Percentiles rank a stretch among this genome's conserved stretches.
Evolutionary conservation across 768 basidiomycete species (phyloP).

Genomic region (Pleurotus citrinopileatus): DNA sequence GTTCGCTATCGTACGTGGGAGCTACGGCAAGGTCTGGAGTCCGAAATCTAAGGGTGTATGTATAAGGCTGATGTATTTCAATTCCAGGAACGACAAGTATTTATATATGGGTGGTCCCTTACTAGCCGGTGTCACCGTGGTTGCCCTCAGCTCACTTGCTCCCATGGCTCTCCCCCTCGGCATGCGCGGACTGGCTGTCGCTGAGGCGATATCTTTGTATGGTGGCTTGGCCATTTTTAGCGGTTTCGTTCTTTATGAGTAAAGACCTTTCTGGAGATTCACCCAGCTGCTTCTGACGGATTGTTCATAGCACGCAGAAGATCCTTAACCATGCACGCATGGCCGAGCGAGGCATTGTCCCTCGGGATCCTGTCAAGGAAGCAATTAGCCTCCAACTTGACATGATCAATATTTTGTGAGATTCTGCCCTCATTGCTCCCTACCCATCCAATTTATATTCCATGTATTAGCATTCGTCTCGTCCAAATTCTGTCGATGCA

Average conservation of each 20-base stretch:
- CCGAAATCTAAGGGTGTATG: no score
- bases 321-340: slow-evolving; percentile 74
- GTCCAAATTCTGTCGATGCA: slow-evolving; percentile 79
- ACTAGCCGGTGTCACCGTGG: slow-evolving; percentile 85
- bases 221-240: slow-evolving; percentile 87
- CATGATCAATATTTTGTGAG: slow-evolving; percentile 88
- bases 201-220: slow-evolving; percentile 79
- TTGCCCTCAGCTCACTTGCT: slow-evolving; percentile 82
- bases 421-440: slow-evolving; percentile 8
- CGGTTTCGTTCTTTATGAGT: slow-evolving; percentile 88
- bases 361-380: slow-evolving; percentile 75
- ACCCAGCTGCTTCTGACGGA: not conserved
- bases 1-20: slow-evolving; percentile 81
- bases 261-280: not conserved
- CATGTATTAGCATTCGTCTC: slow-evolving; percentile 59
- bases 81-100: slow-evolving; percentile 69
- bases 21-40: slow-evolving; percentile 72
- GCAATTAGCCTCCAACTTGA: slow-evolving; percentile 78
- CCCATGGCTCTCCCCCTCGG: slow-evolving; percentile 89
- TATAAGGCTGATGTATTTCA: not conserved
- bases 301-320: slow-evolving; percentile 67
- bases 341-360: slow-evolving; percentile 64
- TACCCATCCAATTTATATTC: not conserved
- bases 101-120: slow-evolving; percentile 85
- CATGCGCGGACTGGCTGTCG: slow-evolving; percentile 68